A percentile compares a stretch with the other conserved stretches of the same genome.
Evolutionary conservation across 106 monocot genomes (phyloP).

Genomic region (Allium fistulosum): DNA sequence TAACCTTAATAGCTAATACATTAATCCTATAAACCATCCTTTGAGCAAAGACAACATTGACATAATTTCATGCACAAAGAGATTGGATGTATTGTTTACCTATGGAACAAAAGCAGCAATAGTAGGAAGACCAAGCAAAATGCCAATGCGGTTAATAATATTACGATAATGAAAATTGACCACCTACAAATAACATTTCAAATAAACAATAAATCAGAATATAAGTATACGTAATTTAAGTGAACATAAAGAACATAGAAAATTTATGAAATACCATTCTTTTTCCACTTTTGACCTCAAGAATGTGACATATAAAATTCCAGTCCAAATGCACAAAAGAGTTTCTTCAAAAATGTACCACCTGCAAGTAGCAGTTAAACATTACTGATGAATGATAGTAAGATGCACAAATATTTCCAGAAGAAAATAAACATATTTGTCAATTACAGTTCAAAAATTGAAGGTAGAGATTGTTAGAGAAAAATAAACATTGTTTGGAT

Average conservation of each 20-base stretch:
- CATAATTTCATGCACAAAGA: no score
- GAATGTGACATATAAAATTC: conserved; percentile 51
- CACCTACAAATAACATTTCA: conserved; percentile 47
- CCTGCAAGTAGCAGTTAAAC: conserved; percentile 22
- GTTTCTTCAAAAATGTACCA: conserved; percentile 93
- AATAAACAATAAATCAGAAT: neutral
- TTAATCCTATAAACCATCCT: no score
- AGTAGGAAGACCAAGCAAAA: conserved; percentile 72
- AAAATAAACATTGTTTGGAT: no score
- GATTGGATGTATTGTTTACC: conserved; percentile 21
- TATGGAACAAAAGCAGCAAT: conserved; percentile 70
- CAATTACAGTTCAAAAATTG: no score
- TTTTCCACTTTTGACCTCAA: conserved; percentile 23
- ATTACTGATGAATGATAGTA: no score
- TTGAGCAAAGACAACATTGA: no score
- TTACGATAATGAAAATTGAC: conserved; percentile 42
- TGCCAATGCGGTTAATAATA: conserved; percentile 35
- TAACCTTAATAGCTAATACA: no score
- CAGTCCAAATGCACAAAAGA: conserved; percentile 68
- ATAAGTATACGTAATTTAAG: neutral
- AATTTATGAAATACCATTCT: conserved; percentile 43
- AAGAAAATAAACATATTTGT: no score
- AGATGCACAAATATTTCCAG: no score
- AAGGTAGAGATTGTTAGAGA: no score
- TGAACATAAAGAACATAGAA: neutral